Evolutionary conservation across 148 eudicot genomes (phyloP).

Genomic region (Silene uniflora): DNA sequence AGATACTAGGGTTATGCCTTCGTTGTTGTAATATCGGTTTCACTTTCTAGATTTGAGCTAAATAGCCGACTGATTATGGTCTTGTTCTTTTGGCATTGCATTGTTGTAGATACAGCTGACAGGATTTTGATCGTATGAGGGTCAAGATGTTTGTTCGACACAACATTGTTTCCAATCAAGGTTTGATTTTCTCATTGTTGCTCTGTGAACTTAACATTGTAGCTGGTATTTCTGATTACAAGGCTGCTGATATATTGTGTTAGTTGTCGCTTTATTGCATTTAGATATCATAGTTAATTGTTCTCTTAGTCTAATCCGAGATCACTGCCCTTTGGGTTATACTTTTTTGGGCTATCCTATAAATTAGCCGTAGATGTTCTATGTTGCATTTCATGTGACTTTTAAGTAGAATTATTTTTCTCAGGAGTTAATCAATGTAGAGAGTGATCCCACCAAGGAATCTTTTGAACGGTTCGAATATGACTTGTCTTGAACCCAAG

Average conservation of each 20-base stretch:
- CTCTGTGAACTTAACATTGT: not conserved
- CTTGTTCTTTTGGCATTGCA: not conserved
- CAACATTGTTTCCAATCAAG: slow-evolving; percentile 85
- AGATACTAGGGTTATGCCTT: not conserved
- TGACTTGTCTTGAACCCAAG: not conserved
- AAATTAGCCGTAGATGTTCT: not conserved
- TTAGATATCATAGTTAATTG: slow-evolving; percentile 84
- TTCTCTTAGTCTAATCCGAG: slow-evolving; percentile 55
- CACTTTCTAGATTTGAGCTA: not conserved
- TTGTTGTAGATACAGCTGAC: slow-evolving; percentile 62
- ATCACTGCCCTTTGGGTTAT: slow-evolving; percentile 82
- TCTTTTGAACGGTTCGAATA: not conserved
- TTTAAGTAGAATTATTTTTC: not conserved
- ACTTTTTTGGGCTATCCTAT: slow-evolving; percentile 13
- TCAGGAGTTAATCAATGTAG: slow-evolving; percentile 85
- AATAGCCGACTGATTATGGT: not conserved
- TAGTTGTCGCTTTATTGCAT: slow-evolving; percentile 31
- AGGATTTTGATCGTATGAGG: slow-evolving; percentile 73
- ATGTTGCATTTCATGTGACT: not conserved
- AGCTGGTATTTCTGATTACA: not conserved
- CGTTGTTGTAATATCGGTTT: not conserved
- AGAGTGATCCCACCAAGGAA: slow-evolving; percentile 92
- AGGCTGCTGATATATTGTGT: slow-evolving; percentile 2
- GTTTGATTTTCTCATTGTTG: slow-evolving; percentile 30
- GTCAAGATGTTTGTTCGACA: slow-evolving; percentile 85